Evolutionary conservation across 202 grass and related monocot species (phyloP), one percentile per base, ranked within the genome.

Genomic region (Carex sylvatica): DNA sequence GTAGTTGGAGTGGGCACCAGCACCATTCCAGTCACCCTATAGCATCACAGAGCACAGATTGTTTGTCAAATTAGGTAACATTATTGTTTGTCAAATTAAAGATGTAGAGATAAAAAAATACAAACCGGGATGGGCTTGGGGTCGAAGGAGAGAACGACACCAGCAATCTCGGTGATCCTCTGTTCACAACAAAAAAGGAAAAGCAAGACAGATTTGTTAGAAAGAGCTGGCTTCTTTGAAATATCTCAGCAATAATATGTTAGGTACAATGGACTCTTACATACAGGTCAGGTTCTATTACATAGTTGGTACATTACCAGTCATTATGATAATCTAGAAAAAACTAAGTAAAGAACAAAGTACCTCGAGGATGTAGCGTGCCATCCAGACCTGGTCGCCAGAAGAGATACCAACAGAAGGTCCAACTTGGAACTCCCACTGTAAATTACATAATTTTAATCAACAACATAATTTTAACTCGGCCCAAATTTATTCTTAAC

Each of bases 361-460:
- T 88, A 95, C 96, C 96, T 99, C 96, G 44, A 96, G 96, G 86
- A 99, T 89, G 89, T 99, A 99, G 60, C 96, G 96, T 80, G 93
- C 83, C 66, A 92, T 68, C 96, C 96, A 99, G 40, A 96, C 4
- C 82, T 99, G 83, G 61, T 99, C 96, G 63, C 96, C 91, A 4
- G 96, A 24, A 77, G 93, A 81, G 53, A 99, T 99, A 80, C 96
- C 96, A 19, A 99, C 83, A 6, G 80, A 23, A 14, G 96, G 96
- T 9, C 96, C 96, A 38, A 99, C 89, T 93, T 96, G 96, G 78
- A 93, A 99, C 66, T 99, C 96, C 96, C 96, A 99, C 96, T 99
- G 73, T 67, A 88, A 81, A 6, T 62, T 42, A 70, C 26, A 36
- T 33, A 46, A 13, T 28, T 40, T 87, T 74, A 64, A 18, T 24